Percentiles rank a stretch among this genome's conserved stretches.
These are phyloP conservation scores for Pyrenochaeta sp. DNA, from an alignment of 2,329 filamentous ascomycete genomes.

Conservation along the genomic window DNA sequence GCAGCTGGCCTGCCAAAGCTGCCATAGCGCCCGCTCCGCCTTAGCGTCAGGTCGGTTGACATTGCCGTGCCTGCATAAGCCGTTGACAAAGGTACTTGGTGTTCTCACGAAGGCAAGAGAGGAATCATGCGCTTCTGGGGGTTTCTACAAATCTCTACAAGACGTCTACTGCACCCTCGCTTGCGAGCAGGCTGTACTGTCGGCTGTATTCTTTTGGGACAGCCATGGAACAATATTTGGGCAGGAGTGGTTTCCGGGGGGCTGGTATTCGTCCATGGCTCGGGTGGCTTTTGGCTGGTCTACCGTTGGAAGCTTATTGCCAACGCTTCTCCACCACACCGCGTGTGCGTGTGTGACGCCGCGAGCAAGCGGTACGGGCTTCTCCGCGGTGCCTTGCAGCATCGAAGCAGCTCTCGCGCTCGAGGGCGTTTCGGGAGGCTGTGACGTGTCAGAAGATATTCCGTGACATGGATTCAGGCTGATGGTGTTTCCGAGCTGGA, in stretches of 20 bases:
- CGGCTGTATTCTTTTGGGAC: neutral
- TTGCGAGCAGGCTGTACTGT: neutral
- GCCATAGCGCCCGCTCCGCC: conserved; percentile 1
- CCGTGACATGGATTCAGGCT: conserved; percentile 10
- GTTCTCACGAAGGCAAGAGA: neutral
- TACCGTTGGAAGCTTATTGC: conserved; percentile 13
- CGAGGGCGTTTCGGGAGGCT: neutral
- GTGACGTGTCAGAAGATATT: conserved; percentile 7
- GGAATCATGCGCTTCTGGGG: conserved; percentile 11
- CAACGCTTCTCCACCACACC: conserved; percentile 5
- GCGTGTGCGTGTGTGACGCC: conserved; percentile 7
- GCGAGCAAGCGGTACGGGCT: neutral
- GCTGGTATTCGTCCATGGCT: conserved; percentile 5
- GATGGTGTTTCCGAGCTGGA: conserved; percentile 15
- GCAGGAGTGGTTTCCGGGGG: neutral
- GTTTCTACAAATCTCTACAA: neutral
- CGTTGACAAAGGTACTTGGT: neutral
- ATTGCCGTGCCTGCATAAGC: conserved; percentile 1
- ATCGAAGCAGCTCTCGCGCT: neutral
- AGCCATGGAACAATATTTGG: neutral
- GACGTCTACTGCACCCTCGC: neutral
- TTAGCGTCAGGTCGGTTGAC: conserved; percentile 5
- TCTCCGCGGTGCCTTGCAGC: neutral
- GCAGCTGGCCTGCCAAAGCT: neutral
- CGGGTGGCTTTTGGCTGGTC: conserved; percentile 6